phyloP scores from a whole-genome alignment of 2,329 filamentous ascomycete species.

The Verticillium nubilum region DNA sequence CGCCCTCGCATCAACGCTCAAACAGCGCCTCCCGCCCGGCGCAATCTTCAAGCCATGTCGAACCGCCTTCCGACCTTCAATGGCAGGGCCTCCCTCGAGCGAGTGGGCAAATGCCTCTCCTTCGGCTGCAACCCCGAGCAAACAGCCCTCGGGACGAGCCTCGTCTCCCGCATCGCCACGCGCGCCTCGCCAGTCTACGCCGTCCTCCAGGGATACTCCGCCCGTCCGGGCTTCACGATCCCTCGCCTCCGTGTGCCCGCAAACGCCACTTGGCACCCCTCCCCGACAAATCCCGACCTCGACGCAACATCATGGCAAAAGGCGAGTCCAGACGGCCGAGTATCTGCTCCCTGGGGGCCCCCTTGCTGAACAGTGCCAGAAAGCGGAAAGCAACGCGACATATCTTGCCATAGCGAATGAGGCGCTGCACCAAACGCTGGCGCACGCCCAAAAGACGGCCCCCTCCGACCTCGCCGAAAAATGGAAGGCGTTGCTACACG shows the following conservation, averaged over 20 bases:
- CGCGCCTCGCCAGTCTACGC: background rate
- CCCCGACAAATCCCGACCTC: background rate
- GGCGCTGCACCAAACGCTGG: background rate
- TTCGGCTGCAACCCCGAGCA: constrained; percentile 13
- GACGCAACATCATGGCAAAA: background rate
- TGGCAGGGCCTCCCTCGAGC: constrained; percentile 2
- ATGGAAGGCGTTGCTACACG: background rate
- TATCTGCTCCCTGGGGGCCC: too few species aligned
- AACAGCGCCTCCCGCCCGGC: background rate
- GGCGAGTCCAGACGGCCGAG: background rate
- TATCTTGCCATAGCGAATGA: background rate
- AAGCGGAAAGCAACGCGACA: background rate
- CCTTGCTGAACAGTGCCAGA: background rate
- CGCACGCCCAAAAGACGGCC: background rate
- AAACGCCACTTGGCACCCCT: background rate
- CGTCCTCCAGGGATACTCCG: background rate
- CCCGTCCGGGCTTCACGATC: background rate
- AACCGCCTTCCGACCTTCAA: background rate
- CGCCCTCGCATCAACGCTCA: background rate
- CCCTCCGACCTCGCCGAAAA: background rate
- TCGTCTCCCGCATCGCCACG: constrained; percentile 5
- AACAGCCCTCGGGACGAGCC: constrained; percentile 5
- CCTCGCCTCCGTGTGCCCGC: background rate
- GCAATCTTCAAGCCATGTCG: background rate
- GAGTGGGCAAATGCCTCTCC: constrained; percentile 12